These are phyloP conservation scores for Davidsoniella virescens DNA, from an alignment of 2,329 filamentous ascomycete species.

Conservation along the genomic window DNA sequence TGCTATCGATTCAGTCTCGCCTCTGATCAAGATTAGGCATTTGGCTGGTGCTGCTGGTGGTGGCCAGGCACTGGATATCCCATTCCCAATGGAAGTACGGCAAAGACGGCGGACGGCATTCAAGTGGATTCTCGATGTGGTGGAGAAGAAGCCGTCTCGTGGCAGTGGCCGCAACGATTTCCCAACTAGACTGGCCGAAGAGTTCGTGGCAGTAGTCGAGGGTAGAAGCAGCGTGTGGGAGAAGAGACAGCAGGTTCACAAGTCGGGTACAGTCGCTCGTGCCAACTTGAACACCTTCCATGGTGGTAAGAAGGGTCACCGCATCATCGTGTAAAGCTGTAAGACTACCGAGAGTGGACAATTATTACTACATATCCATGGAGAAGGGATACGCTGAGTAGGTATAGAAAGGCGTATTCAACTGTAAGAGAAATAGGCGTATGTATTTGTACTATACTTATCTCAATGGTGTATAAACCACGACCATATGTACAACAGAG, in stretches of 20 bases:
- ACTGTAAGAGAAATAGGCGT: background rate
- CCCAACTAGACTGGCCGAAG: slow-evolving; percentile 64
- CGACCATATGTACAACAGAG: background rate
- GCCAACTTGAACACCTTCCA: slow-evolving; percentile 41
- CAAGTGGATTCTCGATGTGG: slow-evolving; percentile 76
- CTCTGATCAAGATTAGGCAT: slow-evolving; percentile 63
- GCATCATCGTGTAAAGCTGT: slow-evolving; percentile 5
- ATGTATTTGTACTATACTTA: slow-evolving; percentile 13
- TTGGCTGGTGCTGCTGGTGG: slow-evolving; percentile 71
- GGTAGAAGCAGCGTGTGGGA: slow-evolving; percentile 77
- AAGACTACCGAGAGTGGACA: background rate
- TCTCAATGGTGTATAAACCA: background rate
- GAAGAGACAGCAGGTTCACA: slow-evolving; percentile 60
- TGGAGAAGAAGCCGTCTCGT: slow-evolving; percentile 57
- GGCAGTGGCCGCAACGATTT: slow-evolving; percentile 59
- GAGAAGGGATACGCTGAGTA: background rate
- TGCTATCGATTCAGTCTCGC: slow-evolving; percentile 83
- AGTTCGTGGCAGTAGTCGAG: slow-evolving; percentile 76
- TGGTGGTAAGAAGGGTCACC: slow-evolving; percentile 12
- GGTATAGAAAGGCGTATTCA: background rate
- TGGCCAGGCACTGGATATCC: slow-evolving; percentile 68
- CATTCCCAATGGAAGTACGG: slow-evolving; percentile 56
- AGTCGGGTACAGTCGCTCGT: slow-evolving; percentile 60
- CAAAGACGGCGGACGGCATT: slow-evolving; percentile 68
- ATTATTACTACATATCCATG: background rate